Base-by-base conservation (phyloP, 257 asterid species). In the Haberlea rhodopensis region DNA sequence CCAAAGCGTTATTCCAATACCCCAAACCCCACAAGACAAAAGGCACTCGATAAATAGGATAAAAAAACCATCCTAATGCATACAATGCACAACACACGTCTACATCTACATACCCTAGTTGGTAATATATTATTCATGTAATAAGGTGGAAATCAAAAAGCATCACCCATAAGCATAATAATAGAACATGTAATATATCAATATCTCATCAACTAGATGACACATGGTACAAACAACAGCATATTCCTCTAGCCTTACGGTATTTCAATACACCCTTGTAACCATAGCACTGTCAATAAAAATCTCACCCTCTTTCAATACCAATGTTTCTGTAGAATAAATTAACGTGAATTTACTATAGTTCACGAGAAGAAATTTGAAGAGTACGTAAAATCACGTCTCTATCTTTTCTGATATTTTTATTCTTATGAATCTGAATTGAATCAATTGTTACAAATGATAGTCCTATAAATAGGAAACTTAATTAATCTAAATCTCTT, bases 271-370 rank as follows among this genome's bases (percentile, higher is more conserved):
- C 54, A 13, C 65, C 18, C 8, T 62, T 53, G 32, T 28, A 62
- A 40, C 28, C n/a, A n/a, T n/a, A 69, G 15, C 29, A 75, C 51
- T 48, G 43, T 28, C 69, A 63, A 67, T 28, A 31, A 13, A 25
- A 63, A 4, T 45, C 40, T 18, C n/a, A 37, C 24, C 53, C 40
- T 21, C 11, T 8, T 6, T 45, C 23, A 62, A 48, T 18, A 62
- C 26, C 11, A 51, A 26, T 71, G 20, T 9, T 11, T n/a, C n/a
- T n/a, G n/a, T n/a, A n/a, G n/a, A n/a, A n/a, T n/a, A n/a, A n/a
- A n/a, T n/a, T n/a, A n/a, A n/a, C n/a, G n/a, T n/a, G n/a, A n/a
- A n/a, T n/a, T n/a, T n/a, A n/a, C n/a, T n/a, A n/a, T n/a, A n/a
- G n/a, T n/a, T n/a, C n/a, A n/a, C n/a, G n/a, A n/a, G n/a, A n/a